These are phyloP conservation scores for Dissoconium aciculare DNA, from an alignment of 2,329 filamentous ascomycete species.

Conservation along the genomic window DNA sequence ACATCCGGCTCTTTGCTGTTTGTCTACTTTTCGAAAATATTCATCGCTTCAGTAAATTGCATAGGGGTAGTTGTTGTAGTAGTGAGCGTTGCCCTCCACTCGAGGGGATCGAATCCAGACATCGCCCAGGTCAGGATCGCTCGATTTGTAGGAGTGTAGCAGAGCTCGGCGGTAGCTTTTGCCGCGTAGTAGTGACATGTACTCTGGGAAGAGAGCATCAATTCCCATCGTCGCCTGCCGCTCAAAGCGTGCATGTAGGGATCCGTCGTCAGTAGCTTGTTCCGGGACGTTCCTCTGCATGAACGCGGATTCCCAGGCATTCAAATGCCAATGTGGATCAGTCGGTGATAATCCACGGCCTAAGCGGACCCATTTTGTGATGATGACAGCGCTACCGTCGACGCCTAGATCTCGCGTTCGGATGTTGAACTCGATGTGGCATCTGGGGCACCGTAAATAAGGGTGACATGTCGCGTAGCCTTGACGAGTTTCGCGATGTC, in stretches of 20 bases:
- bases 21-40: neutral
- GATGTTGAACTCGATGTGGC: slow-evolving; percentile 1
- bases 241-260: neutral
- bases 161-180: slow-evolving; percentile 1
- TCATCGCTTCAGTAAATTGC: neutral
- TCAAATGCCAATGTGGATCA: neutral
- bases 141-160: neutral
- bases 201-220: neutral
- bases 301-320: neutral
- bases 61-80: neutral
- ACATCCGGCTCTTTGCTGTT: neutral
- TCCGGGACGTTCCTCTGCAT: neutral
- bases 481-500: neutral
- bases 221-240: slow-evolving; percentile 1
- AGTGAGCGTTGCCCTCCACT: slow-evolving; percentile 1
- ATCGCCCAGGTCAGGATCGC: neutral
- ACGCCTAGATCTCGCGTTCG: slow-evolving; percentile 1
- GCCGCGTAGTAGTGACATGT: slow-evolving; percentile 1
- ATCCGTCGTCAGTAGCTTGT: slow-evolving; percentile 1
- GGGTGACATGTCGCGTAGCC: slow-evolving; percentile 1
- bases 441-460: neutral
- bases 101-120: neutral
- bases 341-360: neutral
- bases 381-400: neutral
- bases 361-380: slow-evolving; percentile 1